A percentile compares a stretch with the other conserved stretches of the same genome.
Conservation (phyloP, 306 rosid genomes). For the Cyamopsis tetragonoloba region DNA sequence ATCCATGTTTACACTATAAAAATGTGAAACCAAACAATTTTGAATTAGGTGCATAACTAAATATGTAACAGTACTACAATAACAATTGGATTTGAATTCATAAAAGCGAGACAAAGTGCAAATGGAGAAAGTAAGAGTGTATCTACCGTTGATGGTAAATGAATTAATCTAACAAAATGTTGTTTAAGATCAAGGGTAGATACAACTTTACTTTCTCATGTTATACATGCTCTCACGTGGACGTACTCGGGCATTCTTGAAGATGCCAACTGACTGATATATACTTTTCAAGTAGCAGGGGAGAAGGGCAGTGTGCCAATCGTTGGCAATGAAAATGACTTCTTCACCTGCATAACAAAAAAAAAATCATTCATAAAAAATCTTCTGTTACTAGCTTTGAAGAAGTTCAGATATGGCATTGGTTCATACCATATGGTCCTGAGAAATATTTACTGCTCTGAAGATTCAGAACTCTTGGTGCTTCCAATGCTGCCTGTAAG, state of each 20-base stretch:
- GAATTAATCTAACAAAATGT: too few species aligned
- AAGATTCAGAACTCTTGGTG: constrained; percentile 65
- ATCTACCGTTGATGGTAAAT: too few species aligned
- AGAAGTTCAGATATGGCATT: constrained; percentile 1
- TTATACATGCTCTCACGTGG: too few species aligned
- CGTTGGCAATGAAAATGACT: constrained; percentile 68
- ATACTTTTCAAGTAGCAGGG: constrained; percentile 65
- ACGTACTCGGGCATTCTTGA: constrained; percentile 55
- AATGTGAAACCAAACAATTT: too few species aligned
- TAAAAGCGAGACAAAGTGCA: too few species aligned
- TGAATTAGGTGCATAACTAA: neutral
- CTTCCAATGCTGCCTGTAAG: constrained; percentile 73
- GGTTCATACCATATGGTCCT: constrained; percentile 67
- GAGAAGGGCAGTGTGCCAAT: constrained; percentile 80
- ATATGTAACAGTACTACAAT: neutral
- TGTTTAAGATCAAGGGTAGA: too few species aligned
- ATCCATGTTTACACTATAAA: too few species aligned
- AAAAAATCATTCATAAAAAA: neutral
- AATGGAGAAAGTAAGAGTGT: too few species aligned
- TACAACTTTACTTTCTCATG: too few species aligned
- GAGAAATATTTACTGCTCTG: constrained; percentile 52
- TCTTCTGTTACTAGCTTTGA: neutral
- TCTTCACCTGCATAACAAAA: constrained; percentile 56
- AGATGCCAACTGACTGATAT: constrained; percentile 55
- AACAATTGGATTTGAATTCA: too few species aligned